Evolutionary conservation across 2,329 filamentous ascomycete species (phyloP).

Genomic region (Iodosphaeria phyllophila): DNA sequence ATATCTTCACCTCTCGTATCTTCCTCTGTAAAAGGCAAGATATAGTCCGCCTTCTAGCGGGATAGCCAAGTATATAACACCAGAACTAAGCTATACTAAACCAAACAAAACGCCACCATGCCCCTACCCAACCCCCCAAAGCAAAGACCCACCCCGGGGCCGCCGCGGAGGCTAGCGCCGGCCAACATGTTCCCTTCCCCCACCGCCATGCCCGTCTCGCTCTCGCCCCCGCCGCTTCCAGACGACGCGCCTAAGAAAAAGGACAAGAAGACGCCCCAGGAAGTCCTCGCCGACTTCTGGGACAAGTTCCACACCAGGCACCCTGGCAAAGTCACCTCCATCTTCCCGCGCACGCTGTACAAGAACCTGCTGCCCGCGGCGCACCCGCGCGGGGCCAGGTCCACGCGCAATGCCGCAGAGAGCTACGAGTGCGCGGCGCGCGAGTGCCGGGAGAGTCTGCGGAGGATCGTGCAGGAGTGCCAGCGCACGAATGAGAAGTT

Average conservation of each 20-base stretch:
- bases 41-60: too few species aligned
- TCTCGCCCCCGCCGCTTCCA: constrained; percentile 1
- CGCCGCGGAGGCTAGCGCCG: too few species aligned
- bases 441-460: constrained; percentile 20
- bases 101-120: too few species aligned
- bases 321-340: constrained; percentile 23
- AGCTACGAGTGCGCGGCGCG: constrained; percentile 21
- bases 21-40: too few species aligned
- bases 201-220: too few species aligned
- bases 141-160: too few species aligned
- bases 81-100: too few species aligned
- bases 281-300: constrained; percentile 22
- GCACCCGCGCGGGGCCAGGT: constrained; percentile 10
- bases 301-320: constrained; percentile 19
- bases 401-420: constrained; percentile 18
- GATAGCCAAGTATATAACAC: too few species aligned
- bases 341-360: constrained; percentile 23
- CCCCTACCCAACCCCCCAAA: too few species aligned
- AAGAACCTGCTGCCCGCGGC: constrained; percentile 11
- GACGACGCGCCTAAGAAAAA: constrained; percentile 5
- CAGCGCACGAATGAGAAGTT: constrained; percentile 25
- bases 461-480: constrained; percentile 24
- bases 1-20: too few species aligned
- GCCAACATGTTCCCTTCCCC: too few species aligned
- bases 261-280: constrained; percentile 17